Conservation (phyloP, 139 green algal genomes). For the Zygnema cylindricum region DNA sequence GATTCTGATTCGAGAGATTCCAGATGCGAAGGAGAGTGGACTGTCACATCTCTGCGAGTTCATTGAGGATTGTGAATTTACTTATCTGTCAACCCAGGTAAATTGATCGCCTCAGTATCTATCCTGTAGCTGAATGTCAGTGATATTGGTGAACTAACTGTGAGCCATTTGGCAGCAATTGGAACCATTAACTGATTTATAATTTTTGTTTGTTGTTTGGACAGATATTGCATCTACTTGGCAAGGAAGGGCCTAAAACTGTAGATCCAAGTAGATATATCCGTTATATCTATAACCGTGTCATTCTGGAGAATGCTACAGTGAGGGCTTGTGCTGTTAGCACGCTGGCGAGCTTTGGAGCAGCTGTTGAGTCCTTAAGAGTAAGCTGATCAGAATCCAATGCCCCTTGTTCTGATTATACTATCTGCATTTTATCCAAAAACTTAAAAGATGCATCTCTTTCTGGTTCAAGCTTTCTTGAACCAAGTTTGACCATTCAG, state of each 20-base stretch:
- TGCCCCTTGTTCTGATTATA: too few species aligned
- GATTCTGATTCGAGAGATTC: slow-evolving; percentile 90
- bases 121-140: too few species aligned
- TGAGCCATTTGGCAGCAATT: background rate
- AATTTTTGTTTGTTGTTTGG: background rate
- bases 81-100: slow-evolving; percentile 83
- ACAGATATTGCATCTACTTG: slow-evolving; percentile 95
- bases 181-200: background rate
- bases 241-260: slow-evolving; percentile 79
- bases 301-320: slow-evolving; percentile 98
- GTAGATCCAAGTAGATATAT: slow-evolving; percentile 72
- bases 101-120: too few species aligned
- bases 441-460: too few species aligned
- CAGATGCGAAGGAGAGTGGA: slow-evolving; percentile 95
- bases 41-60: slow-evolving; percentile 97
- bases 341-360: slow-evolving; percentile 88
- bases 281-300: slow-evolving; percentile 98
- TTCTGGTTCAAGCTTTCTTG: too few species aligned
- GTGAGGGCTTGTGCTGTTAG: slow-evolving; percentile 92
- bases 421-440: too few species aligned
- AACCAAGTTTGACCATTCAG: too few species aligned
- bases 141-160: background rate
- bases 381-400: slow-evolving; percentile 71
- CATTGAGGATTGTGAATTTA: slow-evolving; percentile 99
- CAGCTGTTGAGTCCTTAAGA: slow-evolving; percentile 60